A percentile compares a stretch with the other conserved stretches of the same genome.
Evolutionary conservation across 2,329 filamentous ascomycete species (phyloP).

Genomic region (Penicillium paneum): DNA sequence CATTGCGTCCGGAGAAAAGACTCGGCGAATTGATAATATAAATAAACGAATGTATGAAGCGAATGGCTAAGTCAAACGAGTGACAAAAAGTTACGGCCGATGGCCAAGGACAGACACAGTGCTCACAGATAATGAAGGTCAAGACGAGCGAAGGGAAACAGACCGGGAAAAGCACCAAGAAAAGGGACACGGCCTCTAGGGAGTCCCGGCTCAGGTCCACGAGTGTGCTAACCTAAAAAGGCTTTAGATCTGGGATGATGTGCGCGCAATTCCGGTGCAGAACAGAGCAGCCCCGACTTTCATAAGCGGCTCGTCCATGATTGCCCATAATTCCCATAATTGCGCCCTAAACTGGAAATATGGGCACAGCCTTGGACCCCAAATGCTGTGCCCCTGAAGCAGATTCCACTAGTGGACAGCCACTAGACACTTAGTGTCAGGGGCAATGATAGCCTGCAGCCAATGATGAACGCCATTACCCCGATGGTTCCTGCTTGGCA

Average conservation of each 20-base stretch:
- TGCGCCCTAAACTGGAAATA: constrained; percentile 1
- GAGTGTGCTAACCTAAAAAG: constrained; percentile 12
- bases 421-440: constrained; percentile 18
- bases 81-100: constrained; percentile 27
- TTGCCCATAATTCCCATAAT: constrained; percentile 1
- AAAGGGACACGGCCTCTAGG: constrained; percentile 12
- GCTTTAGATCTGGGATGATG: constrained; percentile 8
- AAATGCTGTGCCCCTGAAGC: constrained; percentile 14
- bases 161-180: constrained; percentile 11
- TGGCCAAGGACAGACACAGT: constrained; percentile 22
- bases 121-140: constrained; percentile 24
- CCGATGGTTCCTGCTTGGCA: constrained; percentile 25
- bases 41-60: constrained; percentile 3
- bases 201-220: not conserved
- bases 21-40: not conserved
- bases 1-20: constrained; percentile 25
- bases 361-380: constrained; percentile 2
- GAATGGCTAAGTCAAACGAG: constrained; percentile 21
- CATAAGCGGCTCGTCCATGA: constrained; percentile 10
- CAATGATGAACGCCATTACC: constrained; percentile 12
- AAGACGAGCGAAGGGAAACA: constrained; percentile 14
- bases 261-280: not conserved
- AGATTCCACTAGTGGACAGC: constrained; percentile 11
- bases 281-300: not conserved
- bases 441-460: constrained; percentile 8